Evolutionary conservation across 106 monocot species (phyloP).

Genomic region (Dioscorea zingiberensis): DNA sequence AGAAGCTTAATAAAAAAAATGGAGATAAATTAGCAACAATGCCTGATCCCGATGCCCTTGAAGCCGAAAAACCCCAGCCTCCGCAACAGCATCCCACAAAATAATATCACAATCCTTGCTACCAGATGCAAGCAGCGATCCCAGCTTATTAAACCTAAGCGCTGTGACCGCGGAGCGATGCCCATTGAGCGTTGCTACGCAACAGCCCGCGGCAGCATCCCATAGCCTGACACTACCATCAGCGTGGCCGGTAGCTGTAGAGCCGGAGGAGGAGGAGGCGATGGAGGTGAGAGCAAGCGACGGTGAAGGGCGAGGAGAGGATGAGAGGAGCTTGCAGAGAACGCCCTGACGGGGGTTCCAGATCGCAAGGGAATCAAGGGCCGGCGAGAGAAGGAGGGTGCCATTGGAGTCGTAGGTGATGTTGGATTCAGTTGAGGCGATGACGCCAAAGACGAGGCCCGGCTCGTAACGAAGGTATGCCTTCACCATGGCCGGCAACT

Average conservation of each 20-base stretch:
- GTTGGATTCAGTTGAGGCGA: slow-evolving; percentile 75
- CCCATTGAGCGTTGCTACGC: slow-evolving; percentile 79
- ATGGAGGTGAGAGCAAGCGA: slow-evolving; percentile 24
- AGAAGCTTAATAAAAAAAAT: not conserved
- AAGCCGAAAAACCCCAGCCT: slow-evolving; percentile 72
- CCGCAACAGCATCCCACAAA: slow-evolving; percentile 83
- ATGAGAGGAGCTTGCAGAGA: slow-evolving; percentile 32
- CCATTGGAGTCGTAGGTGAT: slow-evolving; percentile 70
- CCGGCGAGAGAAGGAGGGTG: slow-evolving; percentile 60
- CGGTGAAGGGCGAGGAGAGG: slow-evolving; percentile 24
- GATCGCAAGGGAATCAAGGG: slow-evolving; percentile 62
- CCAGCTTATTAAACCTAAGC: slow-evolving; percentile 39
- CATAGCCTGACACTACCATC: slow-evolving; percentile 92
- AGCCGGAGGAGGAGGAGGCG: slow-evolving; percentile 8
- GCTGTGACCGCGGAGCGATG: slow-evolving; percentile 75
- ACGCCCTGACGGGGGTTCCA: slow-evolving; percentile 60
- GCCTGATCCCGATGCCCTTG: slow-evolving; percentile 89
- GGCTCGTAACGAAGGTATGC: slow-evolving; percentile 89
- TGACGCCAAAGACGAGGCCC: slow-evolving; percentile 63
- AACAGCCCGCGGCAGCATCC: slow-evolving; percentile 52
- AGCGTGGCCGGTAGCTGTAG: slow-evolving; percentile 64
- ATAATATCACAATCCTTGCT: slow-evolving; percentile 90
- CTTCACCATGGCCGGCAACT: slow-evolving; percentile 64
- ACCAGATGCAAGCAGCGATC: slow-evolving; percentile 77
- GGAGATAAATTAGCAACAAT: not conserved